These are phyloP conservation scores for Apiospora koreana DNA, from an alignment of 2,329 filamentous ascomycete genomes.

Conservation along the genomic window DNA sequence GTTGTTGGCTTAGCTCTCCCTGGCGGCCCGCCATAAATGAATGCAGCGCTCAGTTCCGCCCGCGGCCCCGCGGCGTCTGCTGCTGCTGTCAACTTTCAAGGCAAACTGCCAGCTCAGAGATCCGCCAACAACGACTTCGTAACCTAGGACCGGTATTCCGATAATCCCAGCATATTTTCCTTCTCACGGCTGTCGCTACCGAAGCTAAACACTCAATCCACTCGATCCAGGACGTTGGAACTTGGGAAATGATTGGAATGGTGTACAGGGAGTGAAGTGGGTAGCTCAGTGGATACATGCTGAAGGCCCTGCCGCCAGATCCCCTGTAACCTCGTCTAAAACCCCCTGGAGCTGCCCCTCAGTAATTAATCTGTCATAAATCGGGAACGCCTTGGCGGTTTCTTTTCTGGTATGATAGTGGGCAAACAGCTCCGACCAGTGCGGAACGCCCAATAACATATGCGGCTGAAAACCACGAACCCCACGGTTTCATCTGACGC, in stretches of 20 bases:
- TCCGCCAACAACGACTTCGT: neutral
- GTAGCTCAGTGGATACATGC: neutral
- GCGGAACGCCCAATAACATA: neutral
- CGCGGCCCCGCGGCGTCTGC: too few relatives aligned
- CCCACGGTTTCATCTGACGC: neutral
- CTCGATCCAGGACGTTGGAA: neutral
- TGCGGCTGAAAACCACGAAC: neutral
- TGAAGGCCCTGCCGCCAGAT: neutral
- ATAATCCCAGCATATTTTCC: neutral
- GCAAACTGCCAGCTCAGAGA: neutral
- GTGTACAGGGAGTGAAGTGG: neutral
- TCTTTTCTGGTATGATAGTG: too few relatives aligned
- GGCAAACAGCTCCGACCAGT: neutral
- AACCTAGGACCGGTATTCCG: slow-evolving; percentile 1
- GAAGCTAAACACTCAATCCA: neutral
- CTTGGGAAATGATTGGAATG: neutral
- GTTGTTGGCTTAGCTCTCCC: too few relatives aligned
- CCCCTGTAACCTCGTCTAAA: neutral
- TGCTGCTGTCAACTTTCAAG: neutral
- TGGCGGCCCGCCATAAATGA: too few relatives aligned
- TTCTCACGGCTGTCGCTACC: neutral
- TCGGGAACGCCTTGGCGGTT: neutral
- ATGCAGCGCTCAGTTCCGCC: too few relatives aligned
- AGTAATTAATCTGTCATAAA: neutral
- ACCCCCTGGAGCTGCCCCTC: neutral